These are phyloP conservation scores for Erythrophleum ivorense DNA, from an alignment of 331 rosid species.

Conservation along the genomic window DNA sequence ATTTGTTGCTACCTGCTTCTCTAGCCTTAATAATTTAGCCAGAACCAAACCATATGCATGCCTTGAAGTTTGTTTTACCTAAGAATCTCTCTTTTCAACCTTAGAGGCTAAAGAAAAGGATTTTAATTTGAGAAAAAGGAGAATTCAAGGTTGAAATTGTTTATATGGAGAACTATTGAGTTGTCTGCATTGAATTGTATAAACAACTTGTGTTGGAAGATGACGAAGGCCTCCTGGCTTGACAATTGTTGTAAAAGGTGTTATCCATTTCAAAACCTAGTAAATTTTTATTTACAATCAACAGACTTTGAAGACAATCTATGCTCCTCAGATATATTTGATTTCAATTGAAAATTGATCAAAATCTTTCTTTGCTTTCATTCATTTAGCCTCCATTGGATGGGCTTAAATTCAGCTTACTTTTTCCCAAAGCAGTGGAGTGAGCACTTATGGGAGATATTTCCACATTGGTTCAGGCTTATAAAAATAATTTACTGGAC, in stretches of 20 bases:
- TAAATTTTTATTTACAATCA: background rate
- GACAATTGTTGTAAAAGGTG: background rate
- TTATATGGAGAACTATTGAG: background rate
- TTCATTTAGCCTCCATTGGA: constrained; percentile 19
- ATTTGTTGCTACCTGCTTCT: background rate
- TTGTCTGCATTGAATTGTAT: background rate
- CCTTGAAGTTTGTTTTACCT: background rate
- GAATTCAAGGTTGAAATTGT: background rate
- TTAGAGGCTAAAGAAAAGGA: background rate
- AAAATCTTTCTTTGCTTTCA: background rate
- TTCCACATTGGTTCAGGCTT: background rate
- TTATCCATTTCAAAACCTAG: background rate
- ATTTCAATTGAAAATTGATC: background rate
- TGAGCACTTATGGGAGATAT: constrained; percentile 8
- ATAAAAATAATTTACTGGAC: background rate
- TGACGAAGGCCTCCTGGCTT: background rate
- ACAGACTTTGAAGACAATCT: background rate
- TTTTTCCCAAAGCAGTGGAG: constrained; percentile 1
- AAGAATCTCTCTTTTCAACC: background rate
- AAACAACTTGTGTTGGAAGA: background rate
- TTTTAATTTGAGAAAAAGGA: background rate
- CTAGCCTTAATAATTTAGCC: background rate
- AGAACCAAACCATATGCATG: background rate
- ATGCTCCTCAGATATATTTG: background rate
- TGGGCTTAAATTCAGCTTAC: constrained; percentile 25